Conservation (phyloP, 1,284 basidiomycete genomes). For the Heterobasidion occidentale region DNA sequence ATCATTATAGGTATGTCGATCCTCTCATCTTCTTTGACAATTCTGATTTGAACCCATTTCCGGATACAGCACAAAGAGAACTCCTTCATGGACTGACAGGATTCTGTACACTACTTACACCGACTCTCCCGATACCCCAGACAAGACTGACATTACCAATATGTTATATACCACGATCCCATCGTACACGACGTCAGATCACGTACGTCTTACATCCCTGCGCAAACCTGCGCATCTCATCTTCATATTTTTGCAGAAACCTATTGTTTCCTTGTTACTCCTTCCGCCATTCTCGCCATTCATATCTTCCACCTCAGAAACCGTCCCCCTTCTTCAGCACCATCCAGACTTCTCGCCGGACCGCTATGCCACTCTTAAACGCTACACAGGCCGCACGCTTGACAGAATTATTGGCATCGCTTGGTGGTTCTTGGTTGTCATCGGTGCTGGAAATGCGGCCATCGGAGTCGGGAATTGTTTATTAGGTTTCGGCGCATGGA, state of each 20-base stretch:
- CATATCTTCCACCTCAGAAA: conserved; percentile 4
- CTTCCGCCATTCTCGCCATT: conserved; percentile 34
- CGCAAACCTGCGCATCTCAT: conserved; percentile 2
- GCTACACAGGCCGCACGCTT: conserved; percentile 51
- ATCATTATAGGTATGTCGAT: conserved; percentile 63
- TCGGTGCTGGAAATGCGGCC: conserved; percentile 68
- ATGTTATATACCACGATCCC: conserved; percentile 69
- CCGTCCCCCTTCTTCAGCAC: conserved; percentile 38
- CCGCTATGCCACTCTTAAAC: conserved; percentile 46
- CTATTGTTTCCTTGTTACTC: conserved; percentile 53
- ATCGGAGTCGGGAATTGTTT: conserved; percentile 65
- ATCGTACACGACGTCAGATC: conserved; percentile 72
- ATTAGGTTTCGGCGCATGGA: conserved; percentile 29
- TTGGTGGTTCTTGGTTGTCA: conserved; percentile 66
- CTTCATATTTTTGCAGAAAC: conserved; percentile 42
- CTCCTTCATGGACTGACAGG: conserved; percentile 93
- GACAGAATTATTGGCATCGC: conserved; percentile 68
- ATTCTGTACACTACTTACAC: conserved; percentile 80
- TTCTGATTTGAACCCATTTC: conserved; percentile 3
- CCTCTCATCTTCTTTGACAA: background rate
- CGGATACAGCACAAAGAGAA: conserved; percentile 52
- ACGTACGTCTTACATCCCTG: conserved; percentile 32
- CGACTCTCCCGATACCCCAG: conserved; percentile 49
- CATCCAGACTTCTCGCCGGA: conserved; percentile 47
- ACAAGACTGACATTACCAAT: conserved; percentile 50